A percentile compares a stretch with the other conserved stretches of the same genome.
Conservation (phyloP, 768 basidiomycete genomes). For the Leucocoprinus birnbaumii region DNA sequence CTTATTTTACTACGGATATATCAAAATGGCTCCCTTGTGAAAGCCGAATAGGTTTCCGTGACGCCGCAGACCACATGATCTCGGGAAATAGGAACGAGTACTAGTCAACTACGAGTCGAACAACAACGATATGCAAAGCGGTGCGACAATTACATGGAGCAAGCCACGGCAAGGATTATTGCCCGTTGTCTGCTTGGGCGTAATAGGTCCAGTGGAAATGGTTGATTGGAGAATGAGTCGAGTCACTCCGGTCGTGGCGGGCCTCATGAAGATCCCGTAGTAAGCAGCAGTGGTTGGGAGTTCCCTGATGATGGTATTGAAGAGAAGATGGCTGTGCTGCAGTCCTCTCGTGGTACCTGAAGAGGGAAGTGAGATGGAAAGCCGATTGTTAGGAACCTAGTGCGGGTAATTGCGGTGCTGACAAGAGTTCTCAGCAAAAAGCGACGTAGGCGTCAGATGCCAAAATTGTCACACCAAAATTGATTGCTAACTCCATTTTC, state of each 20-base stretch:
- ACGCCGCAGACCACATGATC: not conserved
- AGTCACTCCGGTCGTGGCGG: conserved; percentile 28
- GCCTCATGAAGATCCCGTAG: not conserved
- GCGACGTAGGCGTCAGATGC: conserved; percentile 16
- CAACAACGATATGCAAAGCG: conserved; percentile 2
- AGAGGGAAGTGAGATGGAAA: conserved; percentile 26
- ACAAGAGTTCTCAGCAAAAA: conserved; percentile 11
- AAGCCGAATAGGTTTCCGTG: not conserved
- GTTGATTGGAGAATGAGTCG: conserved; percentile 12
- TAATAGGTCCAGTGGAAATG: not conserved
- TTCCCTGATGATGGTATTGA: conserved; percentile 7
- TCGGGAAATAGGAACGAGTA: conserved; percentile 1
- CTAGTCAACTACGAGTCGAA: conserved; percentile 2
- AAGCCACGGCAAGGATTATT: not conserved
- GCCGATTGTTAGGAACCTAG: conserved; percentile 30
- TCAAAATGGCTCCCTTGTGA: conserved; percentile 3
- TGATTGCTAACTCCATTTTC: conserved; percentile 27
- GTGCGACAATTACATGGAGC: conserved; percentile 10
- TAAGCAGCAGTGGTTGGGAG: not conserved
- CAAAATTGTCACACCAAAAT: conserved; percentile 20
- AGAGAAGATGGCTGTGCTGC: conserved; percentile 19
- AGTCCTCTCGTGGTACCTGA: conserved; percentile 5
- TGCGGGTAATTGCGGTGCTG: conserved; percentile 11
- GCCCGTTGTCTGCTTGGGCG: not conserved
- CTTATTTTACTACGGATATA: conserved; percentile 11